Base-by-base conservation (phyloP, 1,284 basidiomycete genomes). In the Ceratobasidium papillatum region DNA sequence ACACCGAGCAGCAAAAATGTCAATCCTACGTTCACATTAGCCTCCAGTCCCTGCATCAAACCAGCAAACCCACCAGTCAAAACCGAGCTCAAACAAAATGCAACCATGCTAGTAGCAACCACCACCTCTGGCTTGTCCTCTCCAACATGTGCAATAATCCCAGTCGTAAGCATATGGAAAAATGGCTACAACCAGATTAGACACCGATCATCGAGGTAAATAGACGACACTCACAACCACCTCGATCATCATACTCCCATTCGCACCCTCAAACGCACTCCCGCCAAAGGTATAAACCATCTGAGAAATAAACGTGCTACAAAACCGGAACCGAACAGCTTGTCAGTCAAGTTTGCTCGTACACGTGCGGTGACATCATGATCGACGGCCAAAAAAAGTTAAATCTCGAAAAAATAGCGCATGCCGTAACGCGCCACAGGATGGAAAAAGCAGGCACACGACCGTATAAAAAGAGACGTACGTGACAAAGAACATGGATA, bases 201-300 rank as follows among this genome's bases (percentile, higher is more conserved):
- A 11, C 43, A 30, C 19, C 38, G 9, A 58, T 41, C 43, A 59
- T 41, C 52, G 22, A 32, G 30, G 75, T 22, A n/a, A 68, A 25
- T 4, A 61, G 19, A 41, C 52, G 11, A 12, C 2, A 88, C 91
- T 74, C 81, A 94, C 92, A 77, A 98, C 94, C 12, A 96, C 94
- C 82, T 99, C 96, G 77, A 99, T 99, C 95, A 98, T 98, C 96
- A 99, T 98, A 72, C 94, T 96, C 9, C 96, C 96, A 83, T 98
- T 99, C 0, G 91, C 94, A 59, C 93, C 92, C 12, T 87, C 87
- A 82, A 99, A 99, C 49, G 92, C 93, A 77, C 93, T 95, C 0
- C 94, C 96, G 0, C 96, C 95, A 14, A 90, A 84, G 0, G 94
- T 92, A 82, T 94, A 99, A 0, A 93, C 88, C 22, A 98, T 83